Conservation (phyloP, 805 yeast genomes). For the Saturnispora ahearnii region DNA sequence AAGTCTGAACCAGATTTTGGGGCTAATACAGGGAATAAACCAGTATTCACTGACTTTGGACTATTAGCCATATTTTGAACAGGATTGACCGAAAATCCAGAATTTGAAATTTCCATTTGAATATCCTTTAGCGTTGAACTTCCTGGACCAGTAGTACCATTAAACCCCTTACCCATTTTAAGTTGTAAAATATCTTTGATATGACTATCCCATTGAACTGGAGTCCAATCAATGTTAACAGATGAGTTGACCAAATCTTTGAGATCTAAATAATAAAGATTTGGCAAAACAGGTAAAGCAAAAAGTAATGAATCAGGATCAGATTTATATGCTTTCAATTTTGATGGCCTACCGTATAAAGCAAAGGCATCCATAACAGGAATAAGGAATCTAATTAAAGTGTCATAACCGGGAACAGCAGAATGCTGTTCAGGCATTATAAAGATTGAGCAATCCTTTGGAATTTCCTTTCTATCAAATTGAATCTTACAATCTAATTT, state of each 20-base stretch:
- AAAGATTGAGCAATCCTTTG: constrained; percentile 56
- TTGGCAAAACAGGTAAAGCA: constrained; percentile 77
- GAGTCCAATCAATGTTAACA: constrained; percentile 38
- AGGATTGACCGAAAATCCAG: background rate
- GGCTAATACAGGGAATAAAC: constrained; percentile 2
- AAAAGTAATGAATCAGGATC: constrained; percentile 61
- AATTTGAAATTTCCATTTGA: constrained; percentile 15
- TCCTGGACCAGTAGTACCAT: constrained; percentile 67
- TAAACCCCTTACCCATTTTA: constrained; percentile 52
- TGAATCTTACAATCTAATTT: constrained; percentile 78
- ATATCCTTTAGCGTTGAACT: constrained; percentile 32
- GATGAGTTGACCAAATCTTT: constrained; percentile 40
- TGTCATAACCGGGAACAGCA: constrained; percentile 75
- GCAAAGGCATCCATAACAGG: constrained; percentile 71
- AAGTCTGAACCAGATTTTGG: background rate
- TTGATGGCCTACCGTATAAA: constrained; percentile 73
- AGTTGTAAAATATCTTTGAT: constrained; percentile 47
- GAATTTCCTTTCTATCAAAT: constrained; percentile 42
- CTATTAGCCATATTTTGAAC: constrained; percentile 10
- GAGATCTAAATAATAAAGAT: constrained; percentile 59
- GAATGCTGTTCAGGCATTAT: constrained; percentile 81
- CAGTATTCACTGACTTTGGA: constrained; percentile 4
- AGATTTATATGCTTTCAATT: constrained; percentile 63
- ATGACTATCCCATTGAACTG: constrained; percentile 48
- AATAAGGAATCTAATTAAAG: constrained; percentile 69